Evolutionary conservation across 768 basidiomycete species (phyloP).

Genomic region (Candolleomyces aberdarensis): DNA sequence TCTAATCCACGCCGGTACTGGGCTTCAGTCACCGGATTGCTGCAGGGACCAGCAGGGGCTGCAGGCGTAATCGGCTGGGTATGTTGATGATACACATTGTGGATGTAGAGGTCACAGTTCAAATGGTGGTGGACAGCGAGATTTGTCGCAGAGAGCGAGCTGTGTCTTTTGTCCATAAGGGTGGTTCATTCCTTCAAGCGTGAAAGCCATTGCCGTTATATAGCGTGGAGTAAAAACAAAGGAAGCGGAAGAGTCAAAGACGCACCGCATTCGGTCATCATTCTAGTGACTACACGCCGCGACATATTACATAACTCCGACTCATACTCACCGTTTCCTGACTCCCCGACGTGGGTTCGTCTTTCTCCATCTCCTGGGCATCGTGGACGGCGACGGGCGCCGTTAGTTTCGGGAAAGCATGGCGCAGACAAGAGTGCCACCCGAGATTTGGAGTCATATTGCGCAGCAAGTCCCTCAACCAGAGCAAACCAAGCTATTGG

Average conservation of each 20-base stretch:
- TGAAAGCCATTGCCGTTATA: not conserved
- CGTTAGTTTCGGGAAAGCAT: not conserved
- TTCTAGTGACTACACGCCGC: not conserved
- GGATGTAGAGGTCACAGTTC: constrained; percentile 45
- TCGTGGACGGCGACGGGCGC: not conserved
- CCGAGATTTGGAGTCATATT: constrained; percentile 37
- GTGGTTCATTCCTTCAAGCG: not conserved
- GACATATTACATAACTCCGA: not conserved
- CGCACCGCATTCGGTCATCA: not conserved
- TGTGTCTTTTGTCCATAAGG: constrained; percentile 24
- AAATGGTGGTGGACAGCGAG: constrained; percentile 44
- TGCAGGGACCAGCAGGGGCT: constrained; percentile 18
- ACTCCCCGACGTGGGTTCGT: no score
- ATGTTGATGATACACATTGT: constrained; percentile 36
- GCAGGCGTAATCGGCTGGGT: constrained; percentile 4
- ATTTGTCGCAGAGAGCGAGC: constrained; percentile 43
- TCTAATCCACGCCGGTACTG: constrained; percentile 41
- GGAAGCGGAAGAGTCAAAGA: not conserved
- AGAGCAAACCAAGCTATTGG: constrained; percentile 23
- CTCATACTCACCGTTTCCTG: not conserved
- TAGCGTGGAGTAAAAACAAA: constrained; percentile 1
- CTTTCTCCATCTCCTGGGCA: no score
- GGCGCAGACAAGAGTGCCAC: constrained; percentile 22
- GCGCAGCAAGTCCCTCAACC: constrained; percentile 25
- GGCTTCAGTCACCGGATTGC: constrained; percentile 27